A percentile compares a stretch with the other conserved stretches of the same genome.
Evolutionary conservation across 805 yeast species (phyloP).

Genomic region (Kluyveromyces wickerhamii): DNA sequence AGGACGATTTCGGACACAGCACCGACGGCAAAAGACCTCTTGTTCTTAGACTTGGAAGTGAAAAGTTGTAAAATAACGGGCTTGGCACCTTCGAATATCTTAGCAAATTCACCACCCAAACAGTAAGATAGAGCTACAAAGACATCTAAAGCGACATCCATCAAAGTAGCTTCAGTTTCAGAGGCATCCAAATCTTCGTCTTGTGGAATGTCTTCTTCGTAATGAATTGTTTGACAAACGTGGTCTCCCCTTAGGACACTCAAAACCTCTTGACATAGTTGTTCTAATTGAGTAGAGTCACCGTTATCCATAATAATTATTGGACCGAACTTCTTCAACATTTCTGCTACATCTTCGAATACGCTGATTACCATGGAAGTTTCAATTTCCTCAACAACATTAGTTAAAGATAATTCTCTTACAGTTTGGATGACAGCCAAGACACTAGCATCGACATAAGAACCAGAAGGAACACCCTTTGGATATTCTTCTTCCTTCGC

Average conservation of each 20-base stretch:
- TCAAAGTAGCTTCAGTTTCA: slow-evolving; percentile 58
- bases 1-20: slow-evolving; percentile 82
- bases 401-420: slow-evolving; percentile 54
- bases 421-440: slow-evolving; percentile 55
- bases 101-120: slow-evolving; percentile 71
- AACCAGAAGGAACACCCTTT: slow-evolving; percentile 52
- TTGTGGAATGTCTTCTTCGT: slow-evolving; percentile 52
- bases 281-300: slow-evolving; percentile 52
- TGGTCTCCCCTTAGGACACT: slow-evolving; percentile 74
- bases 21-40: slow-evolving; percentile 80
- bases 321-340: slow-evolving; percentile 65
- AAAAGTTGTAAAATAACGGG: slow-evolving; percentile 50
- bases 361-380: slow-evolving; percentile 70
- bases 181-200: slow-evolving; percentile 49
- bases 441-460: slow-evolving; percentile 52
- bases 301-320: slow-evolving; percentile 52
- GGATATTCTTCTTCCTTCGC: slow-evolving; percentile 46
- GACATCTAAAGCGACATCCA: slow-evolving; percentile 81
- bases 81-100: slow-evolving; percentile 65
- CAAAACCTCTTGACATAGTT: slow-evolving; percentile 63
- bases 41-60: slow-evolving; percentile 55
- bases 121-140: slow-evolving; percentile 67
- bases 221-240: slow-evolving; percentile 71
- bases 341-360: slow-evolving; percentile 64
- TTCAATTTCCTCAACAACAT: slow-evolving; percentile 76